Evolutionary conservation across 202 grass and related monocot species (phyloP).

Genomic region (Zizania palustris): DNA sequence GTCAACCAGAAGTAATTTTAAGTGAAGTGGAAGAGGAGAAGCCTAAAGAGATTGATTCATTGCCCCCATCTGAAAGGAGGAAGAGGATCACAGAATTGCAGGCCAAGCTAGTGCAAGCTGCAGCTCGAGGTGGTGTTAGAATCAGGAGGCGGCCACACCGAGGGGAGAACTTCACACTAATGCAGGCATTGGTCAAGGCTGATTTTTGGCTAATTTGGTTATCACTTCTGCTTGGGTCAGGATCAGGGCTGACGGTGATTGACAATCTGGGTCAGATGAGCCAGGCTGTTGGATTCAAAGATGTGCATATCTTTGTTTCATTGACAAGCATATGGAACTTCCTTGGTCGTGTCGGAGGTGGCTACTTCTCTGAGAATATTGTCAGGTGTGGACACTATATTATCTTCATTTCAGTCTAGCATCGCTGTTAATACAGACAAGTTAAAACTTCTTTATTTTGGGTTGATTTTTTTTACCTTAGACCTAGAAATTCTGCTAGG

Average conservation of each 20-base stretch:
- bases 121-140: constrained; percentile 76
- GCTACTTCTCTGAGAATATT: constrained; percentile 93
- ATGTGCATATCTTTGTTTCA: constrained; percentile 75
- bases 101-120: constrained; percentile 68
- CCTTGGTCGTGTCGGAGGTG: constrained; percentile 84
- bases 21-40: constrained; percentile 94
- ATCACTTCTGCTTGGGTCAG: constrained; percentile 79
- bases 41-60: constrained; percentile 60
- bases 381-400: constrained; percentile 60
- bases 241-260: constrained; percentile 88
- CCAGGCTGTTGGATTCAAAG: constrained; percentile 71
- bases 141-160: constrained; percentile 68
- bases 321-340: constrained; percentile 98
- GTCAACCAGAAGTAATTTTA: constrained; percentile 68
- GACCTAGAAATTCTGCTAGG: constrained; percentile 11
- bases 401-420: not conserved
- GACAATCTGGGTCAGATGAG: constrained; percentile 98
- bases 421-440: not conserved
- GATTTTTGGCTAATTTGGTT: constrained; percentile 97
- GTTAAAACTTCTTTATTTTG: not conserved
- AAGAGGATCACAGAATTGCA: constrained; percentile 75
- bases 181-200: constrained; percentile 78
- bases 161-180: constrained; percentile 91
- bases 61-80: constrained; percentile 68
- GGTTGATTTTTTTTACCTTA: not conserved